Base-by-base conservation (phyloP, 2,329 filamentous ascomycete genomes). In the Alternaria sp. region DNA sequence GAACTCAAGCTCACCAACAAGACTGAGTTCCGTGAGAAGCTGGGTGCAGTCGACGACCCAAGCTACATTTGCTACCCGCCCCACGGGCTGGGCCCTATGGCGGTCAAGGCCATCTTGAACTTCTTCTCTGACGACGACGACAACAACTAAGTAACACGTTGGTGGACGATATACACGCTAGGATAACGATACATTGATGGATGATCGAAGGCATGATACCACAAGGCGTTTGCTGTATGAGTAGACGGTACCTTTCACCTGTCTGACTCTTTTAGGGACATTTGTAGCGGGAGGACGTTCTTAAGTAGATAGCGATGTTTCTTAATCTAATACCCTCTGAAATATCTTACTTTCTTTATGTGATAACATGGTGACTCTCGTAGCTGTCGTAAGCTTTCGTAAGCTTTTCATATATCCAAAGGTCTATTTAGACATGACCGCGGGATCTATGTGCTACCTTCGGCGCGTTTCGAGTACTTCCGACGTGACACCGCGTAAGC, bases 51-150 rank as follows among this genome's bases (percentile, higher is more conserved):
- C 61, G 93, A 94, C 64, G 94, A 97, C 75, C 89, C 92, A 51
- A 89, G 95, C 26, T 97, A 93, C 80, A 93, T 97, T 70, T 94
- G 92, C 76, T 97, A 97, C 81, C 94, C 94, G 44, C 90, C 91
- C 61, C 90, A 94, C 75, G 94, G 94, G 8, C 85, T 97, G 26
- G 93, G 93, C 2, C 89, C 94, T 49, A 88, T 90, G 66, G 94
- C 94, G 46, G 89, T 94, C 66, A 89, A 92, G 78, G 93, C 94
- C n/a, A 89, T 97, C 70, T 86, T 97, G 82, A 92, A 90, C 77
- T 97, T 97, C 83, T 96, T 97, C 79, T 92, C 95, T 80, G 92
- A 92, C 68, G 88, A 88, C 26, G 75, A 78, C 43, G 75, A 78
- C 21, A 72, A 71, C 53, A 71, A 71, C 60, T 78, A 76, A 64